Conservation (phyloP, 1,139 yeast species). For the Sugiyamaella castrensis region DNA sequence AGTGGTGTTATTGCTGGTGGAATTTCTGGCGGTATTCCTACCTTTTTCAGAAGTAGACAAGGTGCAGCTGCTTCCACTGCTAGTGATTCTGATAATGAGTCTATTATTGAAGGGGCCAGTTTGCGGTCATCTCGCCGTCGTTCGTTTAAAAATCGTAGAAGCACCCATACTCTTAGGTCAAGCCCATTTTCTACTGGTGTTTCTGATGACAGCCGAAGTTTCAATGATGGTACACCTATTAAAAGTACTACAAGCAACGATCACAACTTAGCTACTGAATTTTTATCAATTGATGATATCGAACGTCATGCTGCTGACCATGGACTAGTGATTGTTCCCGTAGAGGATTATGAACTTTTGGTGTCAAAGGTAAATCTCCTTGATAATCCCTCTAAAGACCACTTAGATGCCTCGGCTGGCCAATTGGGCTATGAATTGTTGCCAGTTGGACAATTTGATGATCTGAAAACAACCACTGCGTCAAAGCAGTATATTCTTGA, state of each 20-base stretch:
- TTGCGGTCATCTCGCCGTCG: slow-evolving; percentile 13
- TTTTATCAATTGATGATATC: slow-evolving; percentile 41
- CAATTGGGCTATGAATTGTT: slow-evolving; percentile 29
- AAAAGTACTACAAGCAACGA: slow-evolving; percentile 10
- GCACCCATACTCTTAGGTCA: slow-evolving; percentile 16
- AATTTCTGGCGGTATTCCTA: slow-evolving; percentile 8
- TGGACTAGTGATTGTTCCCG: slow-evolving; percentile 49
- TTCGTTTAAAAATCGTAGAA: slow-evolving; percentile 17
- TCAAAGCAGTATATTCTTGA: slow-evolving; percentile 31
- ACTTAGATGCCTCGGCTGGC: slow-evolving; percentile 33
- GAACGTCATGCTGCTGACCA: slow-evolving; percentile 51
- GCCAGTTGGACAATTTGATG: neutral
- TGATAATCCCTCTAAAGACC: slow-evolving; percentile 9
- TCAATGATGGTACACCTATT: slow-evolving; percentile 22
- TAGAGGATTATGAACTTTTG: slow-evolving; percentile 44
- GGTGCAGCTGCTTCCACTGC: slow-evolving; percentile 11
- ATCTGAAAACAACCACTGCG: slow-evolving; percentile 17
- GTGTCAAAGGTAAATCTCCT: slow-evolving; percentile 17
- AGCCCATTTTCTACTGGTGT: slow-evolving; percentile 12
- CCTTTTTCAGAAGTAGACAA: slow-evolving; percentile 14
- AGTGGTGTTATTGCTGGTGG: neutral
- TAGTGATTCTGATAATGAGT: slow-evolving; percentile 11
- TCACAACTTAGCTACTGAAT: slow-evolving; percentile 29
- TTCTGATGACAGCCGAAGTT: slow-evolving; percentile 16
- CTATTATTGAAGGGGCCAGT: slow-evolving; percentile 12